Evolutionary conservation across 768 basidiomycete species (phyloP), one percentile per base, ranked within the genome.

Genomic region (Termitomyces sp.): DNA sequence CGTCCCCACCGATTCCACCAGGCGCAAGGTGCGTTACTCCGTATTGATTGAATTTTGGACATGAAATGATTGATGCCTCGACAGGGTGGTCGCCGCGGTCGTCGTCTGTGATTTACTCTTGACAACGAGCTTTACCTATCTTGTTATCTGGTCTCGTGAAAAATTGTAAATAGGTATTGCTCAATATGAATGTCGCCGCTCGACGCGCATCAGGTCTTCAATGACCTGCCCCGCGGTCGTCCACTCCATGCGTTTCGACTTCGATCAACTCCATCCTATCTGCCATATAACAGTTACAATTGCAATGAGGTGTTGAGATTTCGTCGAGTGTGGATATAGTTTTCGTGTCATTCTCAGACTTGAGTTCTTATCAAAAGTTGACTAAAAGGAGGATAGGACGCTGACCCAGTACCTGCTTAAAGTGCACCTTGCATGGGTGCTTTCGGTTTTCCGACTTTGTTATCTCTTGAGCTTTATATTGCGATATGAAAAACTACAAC

Each of bases 21-120:
- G 97, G 69, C 85, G 95, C 76, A 99, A 99, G 90, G 92, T 93
- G 59, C 62, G 77, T 71, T 41, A 7, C 25, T 44, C 29, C 32
- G 7, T 52, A 35, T 50, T 34, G 23, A 32, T 37, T 25, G 8
- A 4, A 37, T 34, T 34, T 23, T 31, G 17, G 53, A 37, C 9
- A 10, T 4, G 9, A 10, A 17, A 17, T 41, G n/a, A 53, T 8
- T 53, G 10, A 53, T 4, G 9, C 1, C 29, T 43, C 2, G 31
- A 53, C 16, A 94, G 95, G 95, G 95, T 87, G 95, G 95, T 94
- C 92, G 95, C 66, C 93, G 95, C 78, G 95, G 95, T 92, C 90
- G 95, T 69, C 92, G 95, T 89, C 84, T 96, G 68, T 91, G 73
- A 79, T 75, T 46, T 29, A 52, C 25, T 53, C 58, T 5, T 25